Conservation (phyloP, 2,329 filamentous ascomycete species). For the Epichloe festucae region DNA sequence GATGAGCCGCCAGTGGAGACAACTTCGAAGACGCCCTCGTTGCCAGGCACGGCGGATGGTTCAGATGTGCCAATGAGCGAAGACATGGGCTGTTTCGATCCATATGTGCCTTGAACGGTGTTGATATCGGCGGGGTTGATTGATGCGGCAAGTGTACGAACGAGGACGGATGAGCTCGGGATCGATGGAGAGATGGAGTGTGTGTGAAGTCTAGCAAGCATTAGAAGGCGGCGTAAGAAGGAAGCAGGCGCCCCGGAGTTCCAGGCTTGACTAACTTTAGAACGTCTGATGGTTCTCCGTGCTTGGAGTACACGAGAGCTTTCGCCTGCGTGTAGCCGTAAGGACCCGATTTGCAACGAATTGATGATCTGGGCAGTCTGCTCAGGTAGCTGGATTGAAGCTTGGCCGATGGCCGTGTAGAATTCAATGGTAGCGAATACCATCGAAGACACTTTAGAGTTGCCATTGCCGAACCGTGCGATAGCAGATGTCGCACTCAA, state of each 20-base stretch:
- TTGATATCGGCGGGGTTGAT: constrained; percentile 98
- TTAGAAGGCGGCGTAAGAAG: neutral
- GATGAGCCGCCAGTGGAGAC: constrained; percentile 49
- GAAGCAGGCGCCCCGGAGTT: neutral
- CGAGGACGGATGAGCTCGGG: constrained; percentile 50
- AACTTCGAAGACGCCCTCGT: constrained; percentile 93
- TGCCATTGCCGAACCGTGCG: constrained; percentile 10
- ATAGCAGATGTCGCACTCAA: neutral
- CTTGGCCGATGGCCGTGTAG: constrained; percentile 11
- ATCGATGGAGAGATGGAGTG: constrained; percentile 68
- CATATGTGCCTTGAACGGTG: constrained; percentile 94
- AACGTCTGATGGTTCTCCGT: constrained; percentile 64
- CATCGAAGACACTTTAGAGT: constrained; percentile 12
- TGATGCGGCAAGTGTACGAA: constrained; percentile 79
- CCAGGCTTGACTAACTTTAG: constrained; percentile 35
- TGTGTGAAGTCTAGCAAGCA: constrained; percentile 44
- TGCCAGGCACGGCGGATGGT: constrained; percentile 69
- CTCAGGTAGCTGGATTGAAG: constrained; percentile 6
- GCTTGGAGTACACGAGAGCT: constrained; percentile 61
- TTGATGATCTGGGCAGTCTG: constrained; percentile 14
- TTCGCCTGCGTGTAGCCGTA: constrained; percentile 81
- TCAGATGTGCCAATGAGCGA: constrained; percentile 61
- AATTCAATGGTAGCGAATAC: constrained; percentile 11
- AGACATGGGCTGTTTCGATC: constrained; percentile 66
- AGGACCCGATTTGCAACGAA: constrained; percentile 42